Evolutionary conservation across 371 early-diverging fungal species (phyloP).

Genomic region (Haplosporangium sp.): DNA sequence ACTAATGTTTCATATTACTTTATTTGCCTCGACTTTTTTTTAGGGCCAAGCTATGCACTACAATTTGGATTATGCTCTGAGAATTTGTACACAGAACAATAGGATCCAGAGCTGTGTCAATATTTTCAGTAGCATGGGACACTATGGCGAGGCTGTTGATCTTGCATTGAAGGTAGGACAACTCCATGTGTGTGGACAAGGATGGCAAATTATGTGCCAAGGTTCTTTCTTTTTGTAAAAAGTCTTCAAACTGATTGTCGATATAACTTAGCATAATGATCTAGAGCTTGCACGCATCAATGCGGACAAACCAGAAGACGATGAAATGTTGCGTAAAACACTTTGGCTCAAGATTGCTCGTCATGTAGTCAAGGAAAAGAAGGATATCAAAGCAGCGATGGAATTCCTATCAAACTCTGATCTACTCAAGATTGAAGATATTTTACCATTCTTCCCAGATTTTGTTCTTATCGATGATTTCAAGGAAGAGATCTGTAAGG

Average conservation of each 20-base stretch:
- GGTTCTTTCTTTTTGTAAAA: too few species aligned
- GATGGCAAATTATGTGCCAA: too few species aligned
- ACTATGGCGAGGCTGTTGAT: conserved; percentile 90
- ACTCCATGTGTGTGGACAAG: not conserved
- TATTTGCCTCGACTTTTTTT: not conserved
- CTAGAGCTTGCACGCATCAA: conserved; percentile 89
- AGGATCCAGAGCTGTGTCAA: conserved; percentile 85
- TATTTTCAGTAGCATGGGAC: conserved; percentile 85
- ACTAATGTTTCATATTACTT: not conserved
- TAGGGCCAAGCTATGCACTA: conserved; percentile 81
- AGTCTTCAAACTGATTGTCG: not conserved
- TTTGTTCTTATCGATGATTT: conserved; percentile 95
- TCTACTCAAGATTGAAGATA: conserved; percentile 92
- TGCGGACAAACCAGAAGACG: conserved; percentile 91
- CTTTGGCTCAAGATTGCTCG: conserved; percentile 94
- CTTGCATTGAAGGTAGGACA: conserved; percentile 77
- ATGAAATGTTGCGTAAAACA: conserved; percentile 82
- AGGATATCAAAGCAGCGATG: conserved; percentile 90
- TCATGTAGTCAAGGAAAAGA: conserved; percentile 84
- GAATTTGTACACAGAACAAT: conserved; percentile 81
- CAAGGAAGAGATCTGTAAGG: conserved; percentile 87
- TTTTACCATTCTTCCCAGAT: conserved; percentile 95
- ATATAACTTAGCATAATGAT: conserved; percentile 72
- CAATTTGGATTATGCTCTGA: conserved; percentile 88
- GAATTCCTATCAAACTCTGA: conserved; percentile 82